Evolutionary conservation across 1,139 yeast genomes (phyloP), one percentile per base, ranked within the genome.

Genomic region (Wickerhamiella infanticola): DNA sequence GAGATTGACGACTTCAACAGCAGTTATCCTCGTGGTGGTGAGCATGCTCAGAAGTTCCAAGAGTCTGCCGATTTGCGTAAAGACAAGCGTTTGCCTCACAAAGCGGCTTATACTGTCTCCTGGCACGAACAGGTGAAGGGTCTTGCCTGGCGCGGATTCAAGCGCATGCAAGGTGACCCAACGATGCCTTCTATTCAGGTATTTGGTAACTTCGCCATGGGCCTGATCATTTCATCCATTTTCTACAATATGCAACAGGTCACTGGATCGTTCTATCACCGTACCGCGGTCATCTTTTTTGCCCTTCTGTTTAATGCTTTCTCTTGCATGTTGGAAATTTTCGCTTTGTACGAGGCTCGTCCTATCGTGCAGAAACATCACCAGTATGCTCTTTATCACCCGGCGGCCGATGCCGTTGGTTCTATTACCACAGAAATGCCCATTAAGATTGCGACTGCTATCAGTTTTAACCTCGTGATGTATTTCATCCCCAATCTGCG

Each of bases 351-450:
- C 53, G 86, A 79, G 56, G 79, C 84, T n/a, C 75, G 94, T 57
- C 78, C 82, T 2, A 74, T 83, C 51, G 81, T 81, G 29, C 88
- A 81, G 61, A 84, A 84, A 58, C 94, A 83, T 55, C 79, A 79
- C 58, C 70, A 76, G 39, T 82, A 75, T 60, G 84, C 86, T 1
- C 62, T 82, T 47, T 81, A 81, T 57, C 83, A 79, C 50, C 90
- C 90, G 6, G 72, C 85, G 46, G 84, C 88, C 1, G 84, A 81
- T 54, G 85, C 90, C 0, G 55, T 80, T 24, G 82, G 88, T 0
- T 75, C 83, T 8, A 70, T 80, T 45, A 55, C 80, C 18, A 74
- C 85, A 3, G 85, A 81, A 55, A 56, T 81, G 49, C 93, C 93
- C 0, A 66, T 74, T 37, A 79, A 81, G 59, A 45, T 79, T 24